These are phyloP conservation scores for Kuraishia floccosa DNA, from an alignment of 805 yeast species.

Conservation along the genomic window DNA sequence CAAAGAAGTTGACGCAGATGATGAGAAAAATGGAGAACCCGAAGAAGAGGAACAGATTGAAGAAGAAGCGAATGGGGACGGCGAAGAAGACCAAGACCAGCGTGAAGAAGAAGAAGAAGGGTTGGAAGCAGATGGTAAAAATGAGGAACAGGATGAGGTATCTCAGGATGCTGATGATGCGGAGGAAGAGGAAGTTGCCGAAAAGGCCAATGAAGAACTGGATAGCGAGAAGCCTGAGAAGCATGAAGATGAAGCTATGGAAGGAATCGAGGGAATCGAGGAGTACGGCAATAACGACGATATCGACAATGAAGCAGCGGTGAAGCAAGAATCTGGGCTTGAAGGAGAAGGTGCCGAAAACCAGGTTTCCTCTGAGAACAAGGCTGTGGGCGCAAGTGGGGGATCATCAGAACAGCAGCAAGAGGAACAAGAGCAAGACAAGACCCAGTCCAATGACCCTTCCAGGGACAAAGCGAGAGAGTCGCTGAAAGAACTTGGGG, in stretches of 20 bases:
- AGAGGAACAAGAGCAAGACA: constrained; percentile 28
- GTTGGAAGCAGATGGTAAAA: constrained; percentile 19
- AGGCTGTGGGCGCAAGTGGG: constrained; percentile 62
- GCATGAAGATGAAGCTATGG: constrained; percentile 19
- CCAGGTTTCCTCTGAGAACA: constrained; percentile 28
- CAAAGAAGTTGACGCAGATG: constrained; percentile 15
- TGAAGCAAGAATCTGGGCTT: constrained; percentile 18
- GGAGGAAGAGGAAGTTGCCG: constrained; percentile 55
- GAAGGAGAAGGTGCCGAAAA: constrained; percentile 26
- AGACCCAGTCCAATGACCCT: constrained; percentile 31
- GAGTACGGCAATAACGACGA: constrained; percentile 20
- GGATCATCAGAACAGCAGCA: constrained; percentile 21
- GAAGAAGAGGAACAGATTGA: constrained; percentile 10
- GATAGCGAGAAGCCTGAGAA: constrained; percentile 17
- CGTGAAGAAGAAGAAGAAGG: too few relatives aligned
- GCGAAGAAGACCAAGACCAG: constrained; percentile 15
- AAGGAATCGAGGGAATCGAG: constrained; percentile 17
- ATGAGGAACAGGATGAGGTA: constrained; percentile 41
- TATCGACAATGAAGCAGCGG: constrained; percentile 20
- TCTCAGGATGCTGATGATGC: constrained; percentile 23
- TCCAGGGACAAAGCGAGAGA: constrained; percentile 63
- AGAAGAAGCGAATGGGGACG: constrained; percentile 14
- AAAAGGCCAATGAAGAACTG: constrained; percentile 31
- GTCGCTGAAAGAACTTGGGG: constrained; percentile 82
- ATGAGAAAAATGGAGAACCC: constrained; percentile 13